A percentile compares a stretch with the other conserved stretches of the same genome.
Conservation (phyloP, 148 eudicot genomes). For the Nyssa sinensis region DNA sequence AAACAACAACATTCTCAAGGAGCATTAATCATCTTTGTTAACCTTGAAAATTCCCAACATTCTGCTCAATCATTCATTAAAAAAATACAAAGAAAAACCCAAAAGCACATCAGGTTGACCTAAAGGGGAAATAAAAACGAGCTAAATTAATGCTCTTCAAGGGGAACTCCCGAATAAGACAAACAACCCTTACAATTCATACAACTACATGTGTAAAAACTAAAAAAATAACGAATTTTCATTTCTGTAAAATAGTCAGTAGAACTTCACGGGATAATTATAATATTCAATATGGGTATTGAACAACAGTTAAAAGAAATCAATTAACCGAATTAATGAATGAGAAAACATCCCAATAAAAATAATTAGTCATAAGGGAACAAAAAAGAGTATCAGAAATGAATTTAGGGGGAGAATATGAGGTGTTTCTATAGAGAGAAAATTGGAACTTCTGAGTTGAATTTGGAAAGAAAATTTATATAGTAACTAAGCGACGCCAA, state of each 20-base stretch:
- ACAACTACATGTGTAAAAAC: too few relatives aligned
- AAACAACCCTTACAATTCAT: background rate
- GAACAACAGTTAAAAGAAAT: background rate
- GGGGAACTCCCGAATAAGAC: background rate
- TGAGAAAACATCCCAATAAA: background rate
- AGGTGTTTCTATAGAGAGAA: background rate
- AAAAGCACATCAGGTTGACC: background rate
- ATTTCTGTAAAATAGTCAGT: too few relatives aligned
- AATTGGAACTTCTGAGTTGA: too few relatives aligned
- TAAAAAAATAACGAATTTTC: too few relatives aligned
- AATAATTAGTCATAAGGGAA: background rate
- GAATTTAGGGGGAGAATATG: background rate
- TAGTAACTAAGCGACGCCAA: too few relatives aligned
- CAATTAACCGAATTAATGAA: background rate
- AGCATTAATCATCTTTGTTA: background rate
- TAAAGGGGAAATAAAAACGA: background rate
- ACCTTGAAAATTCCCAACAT: too few relatives aligned
- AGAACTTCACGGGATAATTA: too few relatives aligned
- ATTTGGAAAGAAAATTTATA: too few relatives aligned
- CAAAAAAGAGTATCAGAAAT: background rate
- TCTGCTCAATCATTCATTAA: too few relatives aligned
- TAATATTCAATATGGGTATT: background rate
- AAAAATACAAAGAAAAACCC: background rate
- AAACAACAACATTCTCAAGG: background rate
- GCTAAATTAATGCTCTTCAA: background rate